Base-by-base conservation (phyloP, 75 land plant species). In the Cupressus sempervirens region DNA sequence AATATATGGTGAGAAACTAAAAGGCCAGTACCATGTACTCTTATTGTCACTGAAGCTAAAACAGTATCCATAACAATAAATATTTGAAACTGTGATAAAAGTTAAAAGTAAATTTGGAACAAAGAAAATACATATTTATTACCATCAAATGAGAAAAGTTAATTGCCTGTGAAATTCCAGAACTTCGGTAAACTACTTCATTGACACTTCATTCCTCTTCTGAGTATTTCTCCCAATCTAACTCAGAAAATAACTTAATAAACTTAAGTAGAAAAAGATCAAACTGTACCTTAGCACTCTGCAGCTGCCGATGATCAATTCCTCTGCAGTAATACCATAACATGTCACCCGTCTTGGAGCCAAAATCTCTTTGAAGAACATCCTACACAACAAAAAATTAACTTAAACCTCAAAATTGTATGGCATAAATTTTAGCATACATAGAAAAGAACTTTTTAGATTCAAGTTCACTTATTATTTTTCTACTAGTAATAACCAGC, bases 291-390 rank as follows among this genome's bases (percentile, higher is more conserved):
- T 96, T 93, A 75, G 91, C 85, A 84, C 89, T 54, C 87, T 91
- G 93, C 80, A 98, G 95, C 23, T 84, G 70, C 8, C 97, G 95
- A 84, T 92, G 81, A 48, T 98, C 99, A 76, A 96, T 91, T 70
- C 99, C 99, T 85, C 98, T 88, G 81, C 95, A 84, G 84, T 91
- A 94, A 82, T 90, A 87, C 97, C 95, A 96, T 53, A 98, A 86
- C 98, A 95, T 96, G 41, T 96, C 92, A 80, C 99, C 98, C 81
- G 97, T 96, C 84, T 94, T 98, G 12, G 29, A 18, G 23, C 99
- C 99, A 86, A 93, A 96, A 80, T 96, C 94, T 76, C 89, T 90
- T 81, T 92, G 97, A 75, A 98, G 94, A 86, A 87, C 76, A 52
- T 96, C 98, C 99, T 98, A 93, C 12, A 70, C 35, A 70, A 70